phyloP scores from a whole-genome alignment of 2,329 filamentous ascomycete genomes.

The Talaromyces sp. region DNA sequence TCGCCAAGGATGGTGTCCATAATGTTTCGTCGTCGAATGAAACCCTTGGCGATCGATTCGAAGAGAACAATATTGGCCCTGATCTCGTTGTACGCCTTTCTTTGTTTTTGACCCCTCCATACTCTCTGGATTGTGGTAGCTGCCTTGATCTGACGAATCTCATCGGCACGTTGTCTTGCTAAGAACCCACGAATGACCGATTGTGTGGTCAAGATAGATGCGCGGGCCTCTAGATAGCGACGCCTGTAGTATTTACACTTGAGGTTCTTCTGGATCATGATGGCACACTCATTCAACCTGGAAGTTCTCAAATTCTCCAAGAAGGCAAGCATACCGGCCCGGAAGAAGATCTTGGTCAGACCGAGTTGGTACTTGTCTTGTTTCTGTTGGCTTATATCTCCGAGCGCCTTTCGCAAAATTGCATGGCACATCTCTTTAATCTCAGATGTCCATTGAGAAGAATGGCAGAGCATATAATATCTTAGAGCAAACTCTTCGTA shows the following conservation, averaged over 20 bases:
- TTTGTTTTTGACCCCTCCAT: conserved; percentile 89
- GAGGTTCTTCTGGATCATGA: conserved; percentile 98
- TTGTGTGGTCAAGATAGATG: conserved; percentile 77
- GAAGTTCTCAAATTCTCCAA: conserved; percentile 89
- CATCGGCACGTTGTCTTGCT: conserved; percentile 72
- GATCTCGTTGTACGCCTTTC: conserved; percentile 73
- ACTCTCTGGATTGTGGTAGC: conserved; percentile 93
- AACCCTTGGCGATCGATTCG: conserved; percentile 88
- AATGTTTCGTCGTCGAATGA: conserved; percentile 82
- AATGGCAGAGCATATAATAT: conserved; percentile 97
- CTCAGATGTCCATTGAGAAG: conserved; percentile 84
- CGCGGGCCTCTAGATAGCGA: conserved; percentile 81
- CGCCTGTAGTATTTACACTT: conserved; percentile 92
- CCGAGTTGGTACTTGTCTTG: conserved; percentile 96
- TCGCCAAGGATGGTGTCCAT: conserved; percentile 92
- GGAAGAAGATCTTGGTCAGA: conserved; percentile 98
- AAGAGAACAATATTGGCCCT: conserved; percentile 82
- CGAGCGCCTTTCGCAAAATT: conserved; percentile 84
- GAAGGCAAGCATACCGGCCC: conserved; percentile 97
- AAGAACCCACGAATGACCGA: conserved; percentile 72
- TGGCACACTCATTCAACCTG: conserved; percentile 86
- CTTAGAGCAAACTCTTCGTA: conserved; percentile 97
- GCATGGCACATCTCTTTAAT: conserved; percentile 91
- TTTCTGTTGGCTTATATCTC: conserved; percentile 68
- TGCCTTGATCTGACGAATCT: conserved; percentile 77